Conservation (phyloP, 2,329 filamentous ascomycete genomes). For the Dothistroma pini region DNA sequence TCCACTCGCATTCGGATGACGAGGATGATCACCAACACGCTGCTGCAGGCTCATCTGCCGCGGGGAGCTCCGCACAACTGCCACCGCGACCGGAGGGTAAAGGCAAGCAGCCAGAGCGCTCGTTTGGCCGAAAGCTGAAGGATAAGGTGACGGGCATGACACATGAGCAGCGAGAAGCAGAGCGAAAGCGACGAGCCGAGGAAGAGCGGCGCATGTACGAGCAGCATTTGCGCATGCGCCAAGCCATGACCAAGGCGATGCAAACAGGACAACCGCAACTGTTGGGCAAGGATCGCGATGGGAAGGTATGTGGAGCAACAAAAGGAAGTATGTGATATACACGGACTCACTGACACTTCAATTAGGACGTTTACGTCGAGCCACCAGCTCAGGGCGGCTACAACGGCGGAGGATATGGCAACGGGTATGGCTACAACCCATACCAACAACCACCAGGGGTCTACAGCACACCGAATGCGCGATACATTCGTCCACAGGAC, state of each 20-base stretch:
- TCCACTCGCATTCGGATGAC: conserved; percentile 46
- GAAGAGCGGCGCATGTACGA: conserved; percentile 52
- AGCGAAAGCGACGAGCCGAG: conserved; percentile 46
- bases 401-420: conserved; percentile 24
- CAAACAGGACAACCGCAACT: conserved; percentile 55
- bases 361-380: conserved; percentile 54
- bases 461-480: conserved; percentile 48
- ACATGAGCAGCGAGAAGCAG: conserved; percentile 51
- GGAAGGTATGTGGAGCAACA: conserved; percentile 30
- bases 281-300: conserved; percentile 52
- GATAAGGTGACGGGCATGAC: conserved; percentile 57
- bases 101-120: conserved; percentile 33
- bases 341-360: neutral
- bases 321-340: neutral
- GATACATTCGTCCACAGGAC: conserved; percentile 48
- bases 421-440: conserved; percentile 37
- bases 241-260: conserved; percentile 50
- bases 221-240: conserved; percentile 49
- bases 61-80: conserved; percentile 15
- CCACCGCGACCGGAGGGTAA: conserved; percentile 25
- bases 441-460: conserved; percentile 40
- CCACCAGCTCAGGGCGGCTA: conserved; percentile 42
- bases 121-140: conserved; percentile 55
- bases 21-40: conserved; percentile 34
- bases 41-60: conserved; percentile 9